Base-by-base conservation (phyloP, 2,329 filamentous ascomycete genomes). In the Colletotrichum tofieldiae region DNA sequence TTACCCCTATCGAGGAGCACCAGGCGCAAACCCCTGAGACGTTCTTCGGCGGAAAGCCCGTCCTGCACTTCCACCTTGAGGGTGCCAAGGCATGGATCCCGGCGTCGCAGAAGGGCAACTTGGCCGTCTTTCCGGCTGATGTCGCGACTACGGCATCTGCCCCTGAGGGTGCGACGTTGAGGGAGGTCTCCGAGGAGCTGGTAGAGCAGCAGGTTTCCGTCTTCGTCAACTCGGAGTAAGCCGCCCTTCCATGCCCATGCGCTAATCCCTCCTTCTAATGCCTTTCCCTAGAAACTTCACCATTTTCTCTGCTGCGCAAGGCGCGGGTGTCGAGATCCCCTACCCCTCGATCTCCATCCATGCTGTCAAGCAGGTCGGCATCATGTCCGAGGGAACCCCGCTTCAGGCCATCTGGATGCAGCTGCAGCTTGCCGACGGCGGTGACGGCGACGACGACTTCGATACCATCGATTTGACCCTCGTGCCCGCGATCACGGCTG, bases 321-420 rank as follows among this genome's bases (percentile, higher is more conserved):
- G 86, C 45, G 86, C 83, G 23, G 93, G 93, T 74, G 82, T 94
- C 55, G 87, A 90, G 51, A 93, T 95, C 75, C 90, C 92, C 0
- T 96, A 95, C 81, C 93, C 91, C 3, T 85, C 89, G 73, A 93
- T 96, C 79, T 91, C 91, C 29, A 90, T 95, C 20, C 93, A 95
- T 79, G 93, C 93, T 0, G 89, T 93, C 76, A 92, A 94, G 81
- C 89, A 90, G 67, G 84, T 89, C 77, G 80, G 78, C 61, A 67
- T 73, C 73, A 80, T 83, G 55, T 78, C 83, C 37, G 81, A 84
- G 26, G 79, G 82, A 49, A 71, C 77, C 16, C 79, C 81, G 26
- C 79, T 81, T 58, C 84, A 86, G 68, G 85, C 86, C 7, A 86
- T 94, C 20, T 92, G 92, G 82, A 90, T 93, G 84, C 91, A 93